Evolutionary conservation across 805 yeast genomes (phyloP).

Genomic region (Schwanniomyces occidentalis): DNA sequence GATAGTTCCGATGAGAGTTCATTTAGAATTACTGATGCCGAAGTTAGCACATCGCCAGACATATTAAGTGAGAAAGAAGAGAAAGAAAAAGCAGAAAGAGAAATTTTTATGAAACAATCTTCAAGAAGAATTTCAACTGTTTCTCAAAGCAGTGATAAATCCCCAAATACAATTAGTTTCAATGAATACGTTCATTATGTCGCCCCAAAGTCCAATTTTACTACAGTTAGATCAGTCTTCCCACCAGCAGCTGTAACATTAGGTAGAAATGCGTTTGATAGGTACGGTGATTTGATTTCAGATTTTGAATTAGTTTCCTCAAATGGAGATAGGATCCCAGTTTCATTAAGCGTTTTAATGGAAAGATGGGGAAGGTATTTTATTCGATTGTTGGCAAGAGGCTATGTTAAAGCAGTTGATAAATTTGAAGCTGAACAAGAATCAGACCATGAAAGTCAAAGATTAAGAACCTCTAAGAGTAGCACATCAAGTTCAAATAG

Average conservation of each 20-base stretch:
- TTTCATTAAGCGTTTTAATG: slow-evolving; percentile 59
- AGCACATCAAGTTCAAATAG: slow-evolving; percentile 7
- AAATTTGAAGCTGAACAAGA: slow-evolving; percentile 32
- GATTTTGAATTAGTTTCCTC: slow-evolving; percentile 71
- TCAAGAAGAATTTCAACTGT: slow-evolving; percentile 19
- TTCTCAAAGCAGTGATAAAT: slow-evolving; percentile 20
- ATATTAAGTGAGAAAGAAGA: slow-evolving; percentile 10
- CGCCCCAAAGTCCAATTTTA: slow-evolving; percentile 67
- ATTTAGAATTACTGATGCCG: slow-evolving; percentile 8
- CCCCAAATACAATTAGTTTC: slow-evolving; percentile 43
- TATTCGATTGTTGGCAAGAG: slow-evolving; percentile 58
- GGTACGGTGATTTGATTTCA: slow-evolving; percentile 60
- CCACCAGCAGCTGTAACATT: slow-evolving; percentile 77
- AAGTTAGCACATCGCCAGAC: slow-evolving; percentile 7
- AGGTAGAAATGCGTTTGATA: slow-evolving; percentile 72
- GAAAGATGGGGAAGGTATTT: slow-evolving; percentile 80
- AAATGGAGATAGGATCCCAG: slow-evolving; percentile 69
- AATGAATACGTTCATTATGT: slow-evolving; percentile 74
- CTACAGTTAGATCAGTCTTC: slow-evolving; percentile 67
- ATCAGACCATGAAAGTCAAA: not conserved
- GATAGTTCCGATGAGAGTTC: slow-evolving; percentile 2
- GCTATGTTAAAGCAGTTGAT: slow-evolving; percentile 60
- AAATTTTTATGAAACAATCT: slow-evolving; percentile 7
- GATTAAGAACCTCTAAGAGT: slow-evolving; percentile 11
- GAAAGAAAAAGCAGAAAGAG: slow-evolving; percentile 6